Percentiles rank a stretch among this genome's conserved stretches.
Conservation (phyloP, 2,329 filamentous ascomycete species). For the Calonectria hawksworthii region DNA sequence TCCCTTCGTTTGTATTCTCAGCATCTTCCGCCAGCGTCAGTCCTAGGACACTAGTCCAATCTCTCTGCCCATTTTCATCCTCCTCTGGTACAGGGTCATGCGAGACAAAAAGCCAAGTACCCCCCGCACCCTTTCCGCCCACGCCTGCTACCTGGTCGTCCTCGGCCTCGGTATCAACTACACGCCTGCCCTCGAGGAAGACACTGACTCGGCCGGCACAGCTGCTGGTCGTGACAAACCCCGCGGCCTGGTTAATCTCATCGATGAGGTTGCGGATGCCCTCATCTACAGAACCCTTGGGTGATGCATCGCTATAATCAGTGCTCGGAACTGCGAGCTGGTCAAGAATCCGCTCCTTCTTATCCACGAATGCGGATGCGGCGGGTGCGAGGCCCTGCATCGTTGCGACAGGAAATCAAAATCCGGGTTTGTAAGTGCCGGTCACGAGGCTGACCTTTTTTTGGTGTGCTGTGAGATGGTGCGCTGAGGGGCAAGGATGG, state of each 20-base stretch:
- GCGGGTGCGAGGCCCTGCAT: conserved; percentile 51
- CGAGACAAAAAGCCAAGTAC: conserved; percentile 89
- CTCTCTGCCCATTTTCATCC: conserved; percentile 44
- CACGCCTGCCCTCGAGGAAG: conserved; percentile 83
- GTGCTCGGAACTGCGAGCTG: conserved; percentile 77
- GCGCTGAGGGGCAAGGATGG: conserved; percentile 23
- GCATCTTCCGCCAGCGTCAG: conserved; percentile 43
- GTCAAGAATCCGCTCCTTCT: conserved; percentile 80
- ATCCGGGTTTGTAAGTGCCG: conserved; percentile 33
- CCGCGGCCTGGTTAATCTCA: conserved; percentile 80
- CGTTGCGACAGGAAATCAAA: conserved; percentile 18
- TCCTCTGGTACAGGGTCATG: conserved; percentile 75
- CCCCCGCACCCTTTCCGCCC: conserved; percentile 88
- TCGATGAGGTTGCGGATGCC: conserved; percentile 83
- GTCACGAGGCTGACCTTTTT: conserved; percentile 42
- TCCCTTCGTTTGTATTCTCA: conserved; percentile 38
- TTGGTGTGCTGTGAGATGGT: conserved; percentile 30
- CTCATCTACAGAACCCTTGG: conserved; percentile 88
- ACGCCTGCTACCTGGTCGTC: conserved; percentile 66
- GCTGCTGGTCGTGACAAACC: conserved; percentile 92
- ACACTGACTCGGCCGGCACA: conserved; percentile 91
- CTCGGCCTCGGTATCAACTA: conserved; percentile 33
- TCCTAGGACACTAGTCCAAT: conserved; percentile 49
- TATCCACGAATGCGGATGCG: conserved; percentile 63
- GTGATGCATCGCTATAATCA: conserved; percentile 86